These are phyloP conservation scores for Chalciporus chontae DNA, from an alignment of 768 basidiomycete species.

Conservation along the genomic window DNA sequence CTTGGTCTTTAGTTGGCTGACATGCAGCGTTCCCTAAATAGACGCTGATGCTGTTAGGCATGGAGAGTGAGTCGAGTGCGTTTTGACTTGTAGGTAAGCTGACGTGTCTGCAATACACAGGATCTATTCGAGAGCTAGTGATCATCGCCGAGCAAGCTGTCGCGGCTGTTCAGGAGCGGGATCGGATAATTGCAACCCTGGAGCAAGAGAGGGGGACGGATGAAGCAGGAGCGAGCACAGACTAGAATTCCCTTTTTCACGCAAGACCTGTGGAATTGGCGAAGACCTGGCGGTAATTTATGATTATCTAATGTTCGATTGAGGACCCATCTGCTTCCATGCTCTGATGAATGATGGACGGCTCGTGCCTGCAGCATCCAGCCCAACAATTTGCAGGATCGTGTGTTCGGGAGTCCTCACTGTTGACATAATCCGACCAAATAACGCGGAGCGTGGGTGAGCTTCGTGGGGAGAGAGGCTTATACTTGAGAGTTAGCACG, in stretches of 20 bases:
- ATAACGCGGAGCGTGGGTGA: slow-evolving; percentile 80
- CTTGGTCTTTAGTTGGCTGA: background rate
- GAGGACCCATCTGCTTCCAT: too few species aligned
- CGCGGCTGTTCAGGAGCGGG: slow-evolving; percentile 28
- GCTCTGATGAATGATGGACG: slow-evolving; percentile 1
- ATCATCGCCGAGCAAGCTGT: slow-evolving; percentile 34
- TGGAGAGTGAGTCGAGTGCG: slow-evolving; percentile 39
- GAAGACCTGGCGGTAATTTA: too few species aligned
- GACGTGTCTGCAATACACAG: slow-evolving; percentile 15
- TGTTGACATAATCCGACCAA: slow-evolving; percentile 96
- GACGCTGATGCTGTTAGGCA: slow-evolving; percentile 42
- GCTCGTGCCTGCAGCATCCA: slow-evolving; percentile 71
- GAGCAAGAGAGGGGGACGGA: slow-evolving; percentile 9
- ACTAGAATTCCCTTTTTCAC: background rate
- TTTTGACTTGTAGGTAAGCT: background rate
- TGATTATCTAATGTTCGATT: too few species aligned
- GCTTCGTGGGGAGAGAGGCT: slow-evolving; percentile 94
- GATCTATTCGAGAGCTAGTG: slow-evolving; percentile 31
- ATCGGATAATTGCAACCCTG: slow-evolving; percentile 17
- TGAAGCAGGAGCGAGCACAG: background rate
- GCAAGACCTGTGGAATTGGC: background rate
- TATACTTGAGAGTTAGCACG: slow-evolving; percentile 28
- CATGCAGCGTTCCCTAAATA: slow-evolving; percentile 11
- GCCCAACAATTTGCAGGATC: slow-evolving; percentile 91
- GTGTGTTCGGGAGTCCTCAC: slow-evolving; percentile 88